Percentiles rank a stretch among this genome's conserved stretches.
phyloP scores from a whole-genome alignment of 2,329 filamentous ascomycete genomes.

The Aaosphaeria pasadenensis region DNA sequence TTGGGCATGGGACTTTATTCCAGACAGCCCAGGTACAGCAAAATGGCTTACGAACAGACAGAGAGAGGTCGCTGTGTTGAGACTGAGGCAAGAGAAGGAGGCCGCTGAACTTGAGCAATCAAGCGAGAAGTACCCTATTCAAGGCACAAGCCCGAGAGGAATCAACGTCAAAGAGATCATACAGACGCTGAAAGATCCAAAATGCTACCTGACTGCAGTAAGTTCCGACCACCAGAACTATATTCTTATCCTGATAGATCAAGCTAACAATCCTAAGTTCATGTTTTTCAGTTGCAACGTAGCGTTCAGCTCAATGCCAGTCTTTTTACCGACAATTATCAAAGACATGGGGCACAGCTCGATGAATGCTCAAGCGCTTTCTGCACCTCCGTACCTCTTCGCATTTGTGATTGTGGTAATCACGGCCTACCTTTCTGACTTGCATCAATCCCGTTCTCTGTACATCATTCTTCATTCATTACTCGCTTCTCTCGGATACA shows the following conservation, averaged over 20 bases:
- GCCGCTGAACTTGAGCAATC: conserved; percentile 28
- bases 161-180: conserved; percentile 58
- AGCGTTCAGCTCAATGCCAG: conserved; percentile 81
- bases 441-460: conserved; percentile 57
- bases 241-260: neutral
- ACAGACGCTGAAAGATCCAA: conserved; percentile 61
- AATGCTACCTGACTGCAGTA: conserved; percentile 69
- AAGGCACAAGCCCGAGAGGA: conserved; percentile 17
- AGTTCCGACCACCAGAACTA: conserved; percentile 13
- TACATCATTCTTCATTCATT: conserved; percentile 69
- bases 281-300: conserved; percentile 91
- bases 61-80: conserved; percentile 65
- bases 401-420: conserved; percentile 70
- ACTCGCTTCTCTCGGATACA: conserved; percentile 61
- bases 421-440: conserved; percentile 72
- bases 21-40: conserved; percentile 62
- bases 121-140: conserved; percentile 14
- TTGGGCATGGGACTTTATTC: conserved; percentile 71
- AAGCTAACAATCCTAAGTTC: conserved; percentile 26
- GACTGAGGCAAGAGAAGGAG: conserved; percentile 57
- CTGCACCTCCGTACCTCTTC: conserved; percentile 76
- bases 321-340: conserved; percentile 82
- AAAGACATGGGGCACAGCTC: conserved; percentile 70
- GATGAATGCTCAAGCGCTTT: conserved; percentile 70
- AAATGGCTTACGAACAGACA: conserved; percentile 43